A percentile compares a stretch with the other conserved stretches of the same genome.
These are phyloP conservation scores for Carnegiea gigantea DNA, from an alignment of 179 eudicot species.

Conservation along the genomic window DNA sequence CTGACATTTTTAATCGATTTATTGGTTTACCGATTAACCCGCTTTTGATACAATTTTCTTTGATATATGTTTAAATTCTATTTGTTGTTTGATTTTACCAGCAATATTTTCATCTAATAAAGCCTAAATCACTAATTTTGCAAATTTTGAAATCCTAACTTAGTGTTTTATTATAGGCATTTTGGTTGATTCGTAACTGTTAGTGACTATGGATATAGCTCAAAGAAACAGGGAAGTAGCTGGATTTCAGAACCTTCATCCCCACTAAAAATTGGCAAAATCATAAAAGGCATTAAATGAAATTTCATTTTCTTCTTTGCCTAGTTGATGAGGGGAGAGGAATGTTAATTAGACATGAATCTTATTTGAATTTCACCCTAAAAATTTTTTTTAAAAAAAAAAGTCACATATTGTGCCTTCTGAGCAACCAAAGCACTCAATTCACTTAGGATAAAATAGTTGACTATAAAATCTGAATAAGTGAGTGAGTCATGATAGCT, in stretches of 20 bases:
- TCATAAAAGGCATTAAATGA: not conserved
- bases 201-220: not conserved
- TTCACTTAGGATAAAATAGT: not conserved
- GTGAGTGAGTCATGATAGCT: no score
- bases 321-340: not conserved
- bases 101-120: not conserved
- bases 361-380: not conserved
- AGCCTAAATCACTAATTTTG: not conserved
- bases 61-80: not conserved
- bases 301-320: not conserved
- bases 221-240: not conserved
- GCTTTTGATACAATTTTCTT: not conserved
- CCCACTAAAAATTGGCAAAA: not conserved
- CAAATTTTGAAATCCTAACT: not conserved
- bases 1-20: not conserved
- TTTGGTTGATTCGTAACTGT: not conserved
- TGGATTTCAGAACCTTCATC: constrained; percentile 1
- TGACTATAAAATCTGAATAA: not conserved
- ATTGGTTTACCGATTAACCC: not conserved
- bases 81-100: not conserved
- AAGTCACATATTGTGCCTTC: not conserved
- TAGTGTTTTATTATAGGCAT: not conserved
- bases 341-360: not conserved
- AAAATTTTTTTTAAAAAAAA: not conserved
- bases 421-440: not conserved